These are phyloP conservation scores for Agaricales sp. DNA, from an alignment of 1,284 basidiomycete species.

Conservation along the genomic window DNA sequence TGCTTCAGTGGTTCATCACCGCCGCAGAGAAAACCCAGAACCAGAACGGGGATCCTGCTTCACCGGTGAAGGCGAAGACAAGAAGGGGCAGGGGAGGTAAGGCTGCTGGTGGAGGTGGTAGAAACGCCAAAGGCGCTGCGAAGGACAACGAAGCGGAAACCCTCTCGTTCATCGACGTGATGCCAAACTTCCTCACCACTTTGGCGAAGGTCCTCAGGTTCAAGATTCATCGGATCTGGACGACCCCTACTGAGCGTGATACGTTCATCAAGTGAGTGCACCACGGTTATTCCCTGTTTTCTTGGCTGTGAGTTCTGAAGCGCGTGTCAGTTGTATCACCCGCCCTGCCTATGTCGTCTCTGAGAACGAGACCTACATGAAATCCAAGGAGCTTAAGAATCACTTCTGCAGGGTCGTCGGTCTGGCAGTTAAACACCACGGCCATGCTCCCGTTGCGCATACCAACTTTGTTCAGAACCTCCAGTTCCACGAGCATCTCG, in stretches of 20 bases:
- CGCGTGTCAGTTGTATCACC: slow-evolving; percentile 84
- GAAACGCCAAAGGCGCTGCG: slow-evolving; percentile 20
- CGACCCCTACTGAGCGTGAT: slow-evolving; percentile 75
- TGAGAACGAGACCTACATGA: slow-evolving; percentile 87
- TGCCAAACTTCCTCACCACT: slow-evolving; percentile 55
- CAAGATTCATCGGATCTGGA: slow-evolving; percentile 79
- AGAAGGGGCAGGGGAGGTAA: slow-evolving; percentile 53
- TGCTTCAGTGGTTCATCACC: slow-evolving; percentile 77
- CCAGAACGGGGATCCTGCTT: slow-evolving; percentile 40
- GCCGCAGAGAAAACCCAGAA: slow-evolving; percentile 67
- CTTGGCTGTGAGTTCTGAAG: not conserved
- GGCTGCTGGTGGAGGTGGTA: slow-evolving; percentile 24
- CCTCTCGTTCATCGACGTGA: slow-evolving; percentile 77
- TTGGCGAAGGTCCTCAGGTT: slow-evolving; percentile 64
- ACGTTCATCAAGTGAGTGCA: slow-evolving; percentile 66
- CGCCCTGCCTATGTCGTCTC: slow-evolving; percentile 80
- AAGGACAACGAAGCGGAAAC: slow-evolving; percentile 33
- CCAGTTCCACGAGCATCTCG: slow-evolving; percentile 91
- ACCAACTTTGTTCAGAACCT: slow-evolving; percentile 88
- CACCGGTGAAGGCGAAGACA: slow-evolving; percentile 36
- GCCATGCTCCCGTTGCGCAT: slow-evolving; percentile 77
- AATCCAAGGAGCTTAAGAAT: slow-evolving; percentile 58
- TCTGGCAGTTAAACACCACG: slow-evolving; percentile 86
- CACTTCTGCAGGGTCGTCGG: slow-evolving; percentile 87
- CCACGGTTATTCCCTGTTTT: not conserved